Base-by-base conservation (phyloP, 73 alveolate genomes). In the Paramecium pentaurelia region DNA sequence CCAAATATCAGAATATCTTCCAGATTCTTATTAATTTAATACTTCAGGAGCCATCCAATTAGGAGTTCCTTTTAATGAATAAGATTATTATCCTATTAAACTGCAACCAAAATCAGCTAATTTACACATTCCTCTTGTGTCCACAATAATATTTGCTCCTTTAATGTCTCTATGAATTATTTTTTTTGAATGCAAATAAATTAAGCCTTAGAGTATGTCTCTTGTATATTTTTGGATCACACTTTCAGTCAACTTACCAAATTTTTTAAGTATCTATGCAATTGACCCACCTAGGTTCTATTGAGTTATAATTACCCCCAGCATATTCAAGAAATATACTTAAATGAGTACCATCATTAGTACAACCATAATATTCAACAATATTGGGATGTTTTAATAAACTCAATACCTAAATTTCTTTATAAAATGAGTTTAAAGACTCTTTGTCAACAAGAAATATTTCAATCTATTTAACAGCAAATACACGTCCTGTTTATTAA, bases 1-100 rank as follows among this genome's bases (percentile, higher is more conserved):
- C 94, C 94, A 89, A n/a, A 89, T 89, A 71, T 89, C 94, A 6
- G 94, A 89, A 11, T 40, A 42, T 2, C 92, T 45, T 8, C 88
- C 94, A 89, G 73, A 27, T 18, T 27, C 45, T 38, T 68, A 20
- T 47, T 89, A 37, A 71, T 89, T 89, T 47, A 45, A 71, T 71
- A 71, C 91, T 92, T 95, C 98, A 38, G 98, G 98, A 2, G 98
- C 97, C 98, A 95, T 95, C 98, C 98, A 95, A 85, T 95, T 95
- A 18, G 96, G 97, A 36, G 98, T 95, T 7, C 98, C 98, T 88
- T 89, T 47, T 36, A 83, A 68, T 44, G 88, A 58, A 30, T 71
- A 71, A 27, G 83, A 68, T 68, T 60, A 36, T 44, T 60, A 44
- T n/a, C 64, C 86, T 59, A 58, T 60, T 27, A 71, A 58, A 6